phyloP scores from a whole-genome alignment of 306 rosid genomes.

The Prunus davidiana region DNA sequence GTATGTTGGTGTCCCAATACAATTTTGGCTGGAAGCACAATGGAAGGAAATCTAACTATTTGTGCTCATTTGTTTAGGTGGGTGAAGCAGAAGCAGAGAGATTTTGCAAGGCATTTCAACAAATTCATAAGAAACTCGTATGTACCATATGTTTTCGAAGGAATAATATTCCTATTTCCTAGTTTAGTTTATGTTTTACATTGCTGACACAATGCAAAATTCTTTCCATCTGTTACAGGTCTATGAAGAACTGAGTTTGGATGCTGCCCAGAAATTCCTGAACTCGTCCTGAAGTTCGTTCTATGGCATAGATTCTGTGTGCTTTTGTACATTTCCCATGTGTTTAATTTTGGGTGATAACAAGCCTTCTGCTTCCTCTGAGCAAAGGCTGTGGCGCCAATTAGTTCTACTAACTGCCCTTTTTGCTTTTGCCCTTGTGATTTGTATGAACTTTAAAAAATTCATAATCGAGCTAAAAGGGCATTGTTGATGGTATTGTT shows the following conservation, averaged over 20 bases:
- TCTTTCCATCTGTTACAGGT: slow-evolving; percentile 39
- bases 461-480: too few relatives aligned
- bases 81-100: slow-evolving; percentile 64
- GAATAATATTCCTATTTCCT: neutral
- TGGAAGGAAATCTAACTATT: slow-evolving; percentile 8
- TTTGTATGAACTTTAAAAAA: neutral
- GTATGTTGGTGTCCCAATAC: neutral
- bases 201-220: neutral
- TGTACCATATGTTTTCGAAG: slow-evolving; percentile 9
- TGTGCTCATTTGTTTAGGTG: slow-evolving; percentile 46
- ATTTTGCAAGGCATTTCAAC: slow-evolving; percentile 73
- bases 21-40: neutral
- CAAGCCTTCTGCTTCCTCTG: neutral
- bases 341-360: slow-evolving; percentile 8
- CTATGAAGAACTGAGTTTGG: slow-evolving; percentile 63
- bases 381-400: neutral
- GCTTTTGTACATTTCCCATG: slow-evolving; percentile 17
- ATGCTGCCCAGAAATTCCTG: slow-evolving; percentile 54
- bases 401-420: neutral
- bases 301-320: slow-evolving; percentile 15
- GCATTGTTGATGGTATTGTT: too few relatives aligned
- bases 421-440: neutral
- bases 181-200: neutral
- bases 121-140: slow-evolving; percentile 65
- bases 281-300: slow-evolving; percentile 36